Base-by-base conservation (phyloP, 176 grass and related monocot species). In the Carex scoparia region DNA sequence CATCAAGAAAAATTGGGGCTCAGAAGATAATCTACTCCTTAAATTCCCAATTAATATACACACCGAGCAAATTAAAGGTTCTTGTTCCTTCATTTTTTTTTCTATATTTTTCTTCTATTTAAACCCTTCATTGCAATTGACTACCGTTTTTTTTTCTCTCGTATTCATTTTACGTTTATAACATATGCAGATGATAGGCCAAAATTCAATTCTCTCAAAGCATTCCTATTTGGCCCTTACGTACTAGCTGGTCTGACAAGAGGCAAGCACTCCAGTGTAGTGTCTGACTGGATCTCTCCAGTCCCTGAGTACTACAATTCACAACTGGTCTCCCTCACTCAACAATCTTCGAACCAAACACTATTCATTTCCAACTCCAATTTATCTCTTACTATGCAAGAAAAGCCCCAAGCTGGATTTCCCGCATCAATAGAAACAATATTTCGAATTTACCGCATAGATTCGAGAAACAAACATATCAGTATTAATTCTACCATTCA, bases 51-150 rank as follows among this genome's bases (percentile, higher is more conserved):
- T 98, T 81, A 68, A 14, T 81, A 48, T 93, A 55, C 74, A 85
- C 10, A 95, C 88, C 31, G 96, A 98, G 71, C 79, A 85, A 69
- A 88, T 98, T 72, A 93, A 98, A 94, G 96, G 96, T 94, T 76
- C 49, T 49, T 15, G 14, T 57, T 83, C 35, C 86, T 4, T 10
- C 59, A 35, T 44, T 61, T 5, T 56, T 23, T 23, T 56, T 77
- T 4, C 32, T 53, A 77, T 3, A 32, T 16, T 40, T 18, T 44
- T 1, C 1, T 76, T 54, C 30, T 12, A 4, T 32, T 56, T 31
- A 3, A 54, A 56, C 23, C 11, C 73, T 77, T 56, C 7, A 56
- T 28, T 77, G 23, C 46, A 33, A 77, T 75, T 75, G 10, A 8
- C 12, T 56, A 77, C 30, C 7, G 4, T 56, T 16, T 56, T 31